Conservation (phyloP, 129 eudicot genomes). For the Daucus carota region DH1_v3.0 NC_030383.2:61063001-61063500, state of each 20-base stretch:
- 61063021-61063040: neutral
- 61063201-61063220: neutral
- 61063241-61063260: neutral
- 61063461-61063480: neutral
- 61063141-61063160: neutral
- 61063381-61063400: too few relatives aligned
- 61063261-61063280: conserved; percentile 32
- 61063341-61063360: conserved; percentile 8
- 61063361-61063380: too few relatives aligned
- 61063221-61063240: neutral
- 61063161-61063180: neutral
- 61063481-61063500: neutral
- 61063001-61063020: neutral
- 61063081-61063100: neutral
- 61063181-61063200: neutral
- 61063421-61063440: too few relatives aligned
- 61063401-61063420: too few relatives aligned
- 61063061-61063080: neutral
- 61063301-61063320: conserved; percentile 21
- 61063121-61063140: neutral
- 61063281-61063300: conserved; percentile 28
- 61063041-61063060: neutral
- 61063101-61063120: neutral
- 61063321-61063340: conserved; percentile 30
- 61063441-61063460: neutral